These are phyloP conservation scores for Magnolia changhungtana DNA, from an alignment of 164 flowering plant species.

Conservation along the genomic window DNA sequence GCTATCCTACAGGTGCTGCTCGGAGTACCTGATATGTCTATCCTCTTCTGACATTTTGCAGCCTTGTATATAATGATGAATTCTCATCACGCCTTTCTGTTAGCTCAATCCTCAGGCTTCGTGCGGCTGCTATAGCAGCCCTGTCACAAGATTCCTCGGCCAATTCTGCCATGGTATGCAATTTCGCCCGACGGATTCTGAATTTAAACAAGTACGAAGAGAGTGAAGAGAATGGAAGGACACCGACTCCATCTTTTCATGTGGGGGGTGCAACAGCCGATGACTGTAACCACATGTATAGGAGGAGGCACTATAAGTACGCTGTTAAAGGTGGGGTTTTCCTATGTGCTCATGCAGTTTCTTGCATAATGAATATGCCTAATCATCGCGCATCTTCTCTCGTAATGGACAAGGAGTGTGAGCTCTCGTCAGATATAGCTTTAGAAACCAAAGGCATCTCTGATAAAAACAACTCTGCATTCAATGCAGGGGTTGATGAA, in stretches of 20 bases:
- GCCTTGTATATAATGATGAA: conserved; percentile 69
- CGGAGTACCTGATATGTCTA: conserved; percentile 1
- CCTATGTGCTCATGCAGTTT: conserved; percentile 18
- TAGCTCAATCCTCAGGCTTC: conserved; percentile 69
- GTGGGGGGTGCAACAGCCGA: conserved; percentile 17
- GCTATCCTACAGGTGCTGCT: not conserved
- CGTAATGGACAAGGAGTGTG: conserved; percentile 3
- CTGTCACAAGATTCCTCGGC: conserved; percentile 52
- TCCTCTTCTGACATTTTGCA: conserved; percentile 27
- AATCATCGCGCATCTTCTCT: not conserved
- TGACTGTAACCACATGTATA: conserved; percentile 11
- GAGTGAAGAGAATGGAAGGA: conserved; percentile 14
- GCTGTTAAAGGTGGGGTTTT: conserved; percentile 19
- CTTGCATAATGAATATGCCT: conserved; percentile 21
- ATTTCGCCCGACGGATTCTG: conserved; percentile 57
- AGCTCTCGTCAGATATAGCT: conserved; percentile 10
- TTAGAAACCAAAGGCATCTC: conserved; percentile 8
- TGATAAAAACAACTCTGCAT: conserved; percentile 9
- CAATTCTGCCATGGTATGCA: conserved; percentile 49
- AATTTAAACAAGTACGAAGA: conserved; percentile 29
- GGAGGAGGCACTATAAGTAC: conserved; percentile 19
- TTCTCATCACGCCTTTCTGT: conserved; percentile 84
- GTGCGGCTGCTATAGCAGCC: conserved; percentile 66
- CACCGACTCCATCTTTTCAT: conserved; percentile 17
- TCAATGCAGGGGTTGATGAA: conserved; percentile 35